Conservation (phyloP, 2,329 filamentous ascomycete species). For the Massarina eburnea region DNA sequence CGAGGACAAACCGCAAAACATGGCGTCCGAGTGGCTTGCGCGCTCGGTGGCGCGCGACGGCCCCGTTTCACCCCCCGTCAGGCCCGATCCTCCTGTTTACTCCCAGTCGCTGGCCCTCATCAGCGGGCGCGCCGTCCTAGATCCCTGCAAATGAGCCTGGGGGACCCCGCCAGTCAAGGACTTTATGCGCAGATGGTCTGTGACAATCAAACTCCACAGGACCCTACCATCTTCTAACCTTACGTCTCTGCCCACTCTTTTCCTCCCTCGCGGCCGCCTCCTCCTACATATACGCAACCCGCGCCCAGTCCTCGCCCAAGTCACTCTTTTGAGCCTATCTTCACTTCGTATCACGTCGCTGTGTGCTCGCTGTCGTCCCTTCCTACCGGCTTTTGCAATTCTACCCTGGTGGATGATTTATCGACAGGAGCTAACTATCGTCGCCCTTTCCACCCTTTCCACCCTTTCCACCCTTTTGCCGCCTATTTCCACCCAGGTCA, state of each 20-base stretch:
- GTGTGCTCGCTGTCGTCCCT: slow-evolving; percentile 20
- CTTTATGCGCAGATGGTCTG: slow-evolving; percentile 4
- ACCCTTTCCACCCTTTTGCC: slow-evolving; percentile 20
- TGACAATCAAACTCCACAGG: slow-evolving; percentile 9
- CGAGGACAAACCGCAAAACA: background rate
- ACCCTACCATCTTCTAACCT: slow-evolving; percentile 1
- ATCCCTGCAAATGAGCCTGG: background rate
- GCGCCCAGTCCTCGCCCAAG: slow-evolving; percentile 36
- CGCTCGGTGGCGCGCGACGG: slow-evolving; percentile 1
- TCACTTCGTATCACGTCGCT: slow-evolving; percentile 22
- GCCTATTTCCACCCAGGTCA: slow-evolving; percentile 28
- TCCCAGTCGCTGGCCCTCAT: slow-evolving; percentile 3
- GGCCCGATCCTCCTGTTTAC: background rate
- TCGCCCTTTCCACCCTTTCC: slow-evolving; percentile 16
- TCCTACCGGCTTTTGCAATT: slow-evolving; percentile 30
- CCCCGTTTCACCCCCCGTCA: slow-evolving; percentile 10
- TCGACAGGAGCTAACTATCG: slow-evolving; percentile 21
- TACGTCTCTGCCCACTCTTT: background rate
- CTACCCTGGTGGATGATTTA: slow-evolving; percentile 33
- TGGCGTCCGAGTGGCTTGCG: slow-evolving; percentile 3
- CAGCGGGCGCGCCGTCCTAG: background rate
- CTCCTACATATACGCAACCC: slow-evolving; percentile 7
- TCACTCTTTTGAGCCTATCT: slow-evolving; percentile 30
- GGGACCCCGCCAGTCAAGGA: slow-evolving; percentile 3
- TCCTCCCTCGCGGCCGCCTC: background rate